Conservation (phyloP, 2,329 filamentous ascomycete genomes). For the Alternaria angustiovoidea region DNA sequence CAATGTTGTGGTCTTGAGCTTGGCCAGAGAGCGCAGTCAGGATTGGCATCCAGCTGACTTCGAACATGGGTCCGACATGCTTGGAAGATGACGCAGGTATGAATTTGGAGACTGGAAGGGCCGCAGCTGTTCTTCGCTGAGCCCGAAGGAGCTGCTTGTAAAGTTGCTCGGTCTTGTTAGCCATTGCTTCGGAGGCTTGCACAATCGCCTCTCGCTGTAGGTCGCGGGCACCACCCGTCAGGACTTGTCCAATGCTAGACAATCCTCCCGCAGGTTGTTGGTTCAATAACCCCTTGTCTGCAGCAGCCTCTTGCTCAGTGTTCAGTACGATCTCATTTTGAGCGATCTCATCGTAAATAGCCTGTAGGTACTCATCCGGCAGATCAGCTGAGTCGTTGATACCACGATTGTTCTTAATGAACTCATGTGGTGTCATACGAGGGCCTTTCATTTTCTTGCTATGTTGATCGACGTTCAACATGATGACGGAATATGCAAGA, state of each 20-base stretch:
- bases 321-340: slow-evolving; percentile 93
- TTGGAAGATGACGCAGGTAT: slow-evolving; percentile 93
- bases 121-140: slow-evolving; percentile 80
- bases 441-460: slow-evolving; percentile 81
- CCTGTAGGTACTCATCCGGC: slow-evolving; percentile 87
- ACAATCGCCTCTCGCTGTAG: slow-evolving; percentile 91
- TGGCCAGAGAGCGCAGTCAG: slow-evolving; percentile 93
- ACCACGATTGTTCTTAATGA: slow-evolving; percentile 98
- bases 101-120: slow-evolving; percentile 73
- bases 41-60: slow-evolving; percentile 99
- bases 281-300: slow-evolving; percentile 71
- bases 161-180: slow-evolving; percentile 78
- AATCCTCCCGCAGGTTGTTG: slow-evolving; percentile 70
- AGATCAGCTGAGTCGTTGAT: slow-evolving; percentile 97
- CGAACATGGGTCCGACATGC: slow-evolving; percentile 98
- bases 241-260: slow-evolving; percentile 83
- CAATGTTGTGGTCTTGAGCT: slow-evolving; percentile 92
- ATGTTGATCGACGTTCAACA: slow-evolving; percentile 96
- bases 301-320: slow-evolving; percentile 89
- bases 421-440: slow-evolving; percentile 95
- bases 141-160: slow-evolving; percentile 94
- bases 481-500: slow-evolving; percentile 92
- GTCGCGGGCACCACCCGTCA: slow-evolving; percentile 92
- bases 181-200: slow-evolving; percentile 95
- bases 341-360: slow-evolving; percentile 91